These are phyloP conservation scores for Gymnopus androsaceus DNA, from an alignment of 1,284 basidiomycete genomes.

Conservation along the genomic window DNA sequence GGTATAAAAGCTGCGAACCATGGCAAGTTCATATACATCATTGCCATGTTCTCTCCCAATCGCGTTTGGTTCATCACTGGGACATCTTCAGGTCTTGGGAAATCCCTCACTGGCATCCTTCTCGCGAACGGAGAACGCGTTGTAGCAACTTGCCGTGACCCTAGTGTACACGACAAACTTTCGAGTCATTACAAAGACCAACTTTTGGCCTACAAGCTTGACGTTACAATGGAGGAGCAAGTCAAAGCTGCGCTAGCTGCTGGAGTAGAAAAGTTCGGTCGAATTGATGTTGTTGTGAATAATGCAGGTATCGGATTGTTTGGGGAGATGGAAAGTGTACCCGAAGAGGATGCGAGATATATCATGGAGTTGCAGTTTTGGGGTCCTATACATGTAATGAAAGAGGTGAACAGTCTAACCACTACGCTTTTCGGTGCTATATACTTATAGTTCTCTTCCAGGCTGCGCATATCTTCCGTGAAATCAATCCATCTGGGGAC, in stretches of 20 bases:
- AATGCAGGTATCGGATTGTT: conserved; percentile 37
- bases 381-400: conserved; percentile 33
- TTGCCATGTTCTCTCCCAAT: conserved; percentile 6
- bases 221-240: conserved; percentile 32
- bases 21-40: neutral
- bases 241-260: conserved; percentile 34
- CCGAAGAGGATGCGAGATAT: conserved; percentile 29
- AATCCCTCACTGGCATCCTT: conserved; percentile 30
- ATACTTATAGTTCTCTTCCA: neutral
- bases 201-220: conserved; percentile 40
- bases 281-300: conserved; percentile 42
- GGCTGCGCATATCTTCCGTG: conserved; percentile 24
- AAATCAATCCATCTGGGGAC: conserved; percentile 26
- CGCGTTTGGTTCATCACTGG: conserved; percentile 30
- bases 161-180: conserved; percentile 32
- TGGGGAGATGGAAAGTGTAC: conserved; percentile 32
- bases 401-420: conserved; percentile 22
- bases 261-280: conserved; percentile 34
- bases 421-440: no score
- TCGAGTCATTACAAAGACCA: conserved; percentile 27
- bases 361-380: conserved; percentile 37
- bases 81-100: conserved; percentile 37
- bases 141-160: conserved; percentile 36
- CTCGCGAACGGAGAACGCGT: conserved; percentile 34
- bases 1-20: no score